Base-by-base conservation (phyloP, 371 early-diverging fungal genomes). In the Haplosporangium sp. region DNA sequence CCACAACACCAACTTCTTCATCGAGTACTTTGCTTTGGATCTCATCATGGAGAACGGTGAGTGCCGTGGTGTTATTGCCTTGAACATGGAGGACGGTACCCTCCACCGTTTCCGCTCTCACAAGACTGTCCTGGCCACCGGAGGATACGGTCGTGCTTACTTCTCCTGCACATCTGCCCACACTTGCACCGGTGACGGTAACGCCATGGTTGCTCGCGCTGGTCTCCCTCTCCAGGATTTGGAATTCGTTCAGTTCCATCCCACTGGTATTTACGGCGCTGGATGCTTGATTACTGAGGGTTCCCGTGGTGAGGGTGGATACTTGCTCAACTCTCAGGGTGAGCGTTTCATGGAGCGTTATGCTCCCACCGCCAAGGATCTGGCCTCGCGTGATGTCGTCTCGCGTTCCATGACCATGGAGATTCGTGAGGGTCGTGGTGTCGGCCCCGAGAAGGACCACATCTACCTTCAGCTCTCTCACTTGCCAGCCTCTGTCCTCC, bases 261-360 rank as follows among this genome's bases (percentile, higher is more conserved):
- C 99, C 60, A 98, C 99, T 36, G 99, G 99, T 83, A 93, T 98
- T 81, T 98, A 98, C 82, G 98, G 98, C 66, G 93, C 98, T 50
- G 99, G 99, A 37, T 98, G 99, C 84, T 84, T 98, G 73, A 98
- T 98, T 82, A 98, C 98, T 21, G 99, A 98, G 84, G 99, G 98
- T 72, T 91, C 91, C 76, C 93, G 96, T 67, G 99, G 99, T 86
- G 96, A 95, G 85, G 98, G 99, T 82, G 99, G 99, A 83, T 92
- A 96, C 67, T 86, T 98, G 72, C 86, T 98, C 77, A 93, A 94
- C 85, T 90, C 92, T 48, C 89, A 93, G 81, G 99, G 98, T 82
- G 93, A 95, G 82, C 95, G 98, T 83, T 99, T 98, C 89, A 99
- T 99, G 99, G 98, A 96, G 86, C 92, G 98, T 81, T 99, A 99